A percentile compares a stretch with the other conserved stretches of the same genome.
These are phyloP conservation scores for Cladosporium sphaerospermum DNA, from an alignment of 2,329 filamentous ascomycete species.

Conservation along the genomic window DNA sequence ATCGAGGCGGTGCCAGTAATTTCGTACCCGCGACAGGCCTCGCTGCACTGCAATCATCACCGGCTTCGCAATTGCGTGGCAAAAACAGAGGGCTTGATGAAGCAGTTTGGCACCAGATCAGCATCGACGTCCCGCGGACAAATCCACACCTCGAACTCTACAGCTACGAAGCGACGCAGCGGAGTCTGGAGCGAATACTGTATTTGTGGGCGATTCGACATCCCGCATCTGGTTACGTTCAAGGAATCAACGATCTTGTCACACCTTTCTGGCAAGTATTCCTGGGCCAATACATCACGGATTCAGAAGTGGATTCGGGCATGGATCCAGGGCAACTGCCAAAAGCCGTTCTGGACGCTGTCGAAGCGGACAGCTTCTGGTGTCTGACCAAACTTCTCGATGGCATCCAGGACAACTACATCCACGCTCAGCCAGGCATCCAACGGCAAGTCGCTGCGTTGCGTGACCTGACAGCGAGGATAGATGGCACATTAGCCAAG, in stretches of 20 bases:
- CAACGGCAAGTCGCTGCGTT: slow-evolving; percentile 86
- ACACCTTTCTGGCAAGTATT: slow-evolving; percentile 99
- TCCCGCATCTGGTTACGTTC: slow-evolving; percentile 94
- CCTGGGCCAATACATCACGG: slow-evolving; percentile 88
- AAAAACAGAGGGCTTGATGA: slow-evolving; percentile 78
- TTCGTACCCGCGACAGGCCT: slow-evolving; percentile 47
- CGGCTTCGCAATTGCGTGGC: slow-evolving; percentile 43
- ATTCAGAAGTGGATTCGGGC: slow-evolving; percentile 81
- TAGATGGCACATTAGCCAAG: slow-evolving; percentile 75
- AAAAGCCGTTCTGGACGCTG: slow-evolving; percentile 83
- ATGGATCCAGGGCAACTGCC: slow-evolving; percentile 97
- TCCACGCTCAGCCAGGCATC: slow-evolving; percentile 94
- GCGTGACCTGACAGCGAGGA: slow-evolving; percentile 82
- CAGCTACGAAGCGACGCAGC: slow-evolving; percentile 89
- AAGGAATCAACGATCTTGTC: slow-evolving; percentile 96
- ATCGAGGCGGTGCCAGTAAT: slow-evolving; percentile 43
- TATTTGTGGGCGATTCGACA: slow-evolving; percentile 98
- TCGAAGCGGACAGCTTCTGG: slow-evolving; percentile 98
- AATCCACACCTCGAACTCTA: slow-evolving; percentile 95
- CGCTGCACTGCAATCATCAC: slow-evolving; percentile 37
- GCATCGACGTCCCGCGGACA: slow-evolving; percentile 92
- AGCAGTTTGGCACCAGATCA: slow-evolving; percentile 99
- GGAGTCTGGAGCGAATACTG: slow-evolving; percentile 86
- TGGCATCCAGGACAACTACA: slow-evolving; percentile 98
- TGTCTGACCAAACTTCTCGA: slow-evolving; percentile 96